Conservation (phyloP, 805 yeast genomes). For the Debaryomyces prosopidis region DNA sequence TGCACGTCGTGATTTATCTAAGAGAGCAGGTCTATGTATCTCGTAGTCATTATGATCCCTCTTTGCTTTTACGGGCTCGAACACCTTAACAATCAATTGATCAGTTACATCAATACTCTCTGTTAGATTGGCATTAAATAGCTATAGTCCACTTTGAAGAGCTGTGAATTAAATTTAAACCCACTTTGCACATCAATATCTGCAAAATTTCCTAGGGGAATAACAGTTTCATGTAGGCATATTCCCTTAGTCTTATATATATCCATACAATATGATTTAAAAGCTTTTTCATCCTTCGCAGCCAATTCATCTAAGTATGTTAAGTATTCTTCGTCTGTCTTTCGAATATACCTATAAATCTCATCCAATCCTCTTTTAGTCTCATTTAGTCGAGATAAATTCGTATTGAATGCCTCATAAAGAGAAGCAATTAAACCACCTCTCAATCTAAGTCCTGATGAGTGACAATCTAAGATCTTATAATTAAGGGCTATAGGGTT, state of each 20-base stretch:
- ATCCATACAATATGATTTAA: not conserved
- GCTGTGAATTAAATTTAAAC: not conserved
- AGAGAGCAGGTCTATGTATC: not conserved
- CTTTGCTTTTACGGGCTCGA: not conserved
- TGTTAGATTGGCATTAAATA: not conserved
- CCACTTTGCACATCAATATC: conserved; percentile 2
- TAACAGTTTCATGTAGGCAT: not conserved
- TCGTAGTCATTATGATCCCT: not conserved
- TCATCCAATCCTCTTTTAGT: not conserved
- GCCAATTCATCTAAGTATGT: not conserved
- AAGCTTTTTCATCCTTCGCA: too few species aligned
- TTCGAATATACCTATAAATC: not conserved
- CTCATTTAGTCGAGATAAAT: not conserved
- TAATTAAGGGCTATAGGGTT: not conserved
- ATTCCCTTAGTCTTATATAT: not conserved
- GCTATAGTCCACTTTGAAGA: not conserved
- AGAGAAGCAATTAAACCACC: not conserved
- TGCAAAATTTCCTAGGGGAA: not conserved
- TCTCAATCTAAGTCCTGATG: not conserved
- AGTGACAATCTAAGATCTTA: not conserved
- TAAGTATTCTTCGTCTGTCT: conserved; percentile 1
- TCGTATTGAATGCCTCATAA: not conserved
- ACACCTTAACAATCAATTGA: not conserved
- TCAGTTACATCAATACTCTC: not conserved
- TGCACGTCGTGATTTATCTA: not conserved